Percentiles rank a stretch among this genome's conserved stretches.
These are phyloP conservation scores for Aureobasidium sp. DNA, from an alignment of 2,329 filamentous ascomycete genomes.

Conservation along the genomic window DNA sequence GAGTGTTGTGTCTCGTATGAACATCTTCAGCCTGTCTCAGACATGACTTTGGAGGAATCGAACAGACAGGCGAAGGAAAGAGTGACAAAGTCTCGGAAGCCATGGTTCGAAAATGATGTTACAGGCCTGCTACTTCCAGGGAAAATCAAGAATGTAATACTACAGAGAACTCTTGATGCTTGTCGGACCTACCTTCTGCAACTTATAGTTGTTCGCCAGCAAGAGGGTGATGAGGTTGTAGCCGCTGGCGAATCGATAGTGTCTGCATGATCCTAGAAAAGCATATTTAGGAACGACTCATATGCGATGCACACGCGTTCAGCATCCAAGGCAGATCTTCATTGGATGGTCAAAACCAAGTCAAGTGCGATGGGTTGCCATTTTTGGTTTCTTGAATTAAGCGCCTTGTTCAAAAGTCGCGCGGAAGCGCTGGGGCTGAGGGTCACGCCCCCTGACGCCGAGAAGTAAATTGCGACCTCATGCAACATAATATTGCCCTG, in stretches of 20 bases:
- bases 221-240: background rate
- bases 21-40: conserved; percentile 2
- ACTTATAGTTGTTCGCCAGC: background rate
- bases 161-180: background rate
- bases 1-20: conserved; percentile 1
- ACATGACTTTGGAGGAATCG: conserved; percentile 12
- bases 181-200: background rate
- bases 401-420: background rate
- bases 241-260: conserved; percentile 9
- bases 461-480: too few species aligned
- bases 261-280: background rate
- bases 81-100: conserved; percentile 10
- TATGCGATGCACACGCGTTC: background rate
- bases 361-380: background rate
- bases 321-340: too few species aligned
- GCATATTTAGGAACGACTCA: background rate
- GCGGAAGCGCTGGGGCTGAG: background rate
- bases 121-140: background rate
- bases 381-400: background rate
- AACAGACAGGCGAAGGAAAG: conserved; percentile 9
- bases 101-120: background rate
- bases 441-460: background rate
- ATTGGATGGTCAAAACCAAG: background rate
- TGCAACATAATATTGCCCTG: too few species aligned
- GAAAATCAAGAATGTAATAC: background rate